Evolutionary conservation across 305 asterid genomes (phyloP).

Genomic region (Euphrasia arctica): DNA sequence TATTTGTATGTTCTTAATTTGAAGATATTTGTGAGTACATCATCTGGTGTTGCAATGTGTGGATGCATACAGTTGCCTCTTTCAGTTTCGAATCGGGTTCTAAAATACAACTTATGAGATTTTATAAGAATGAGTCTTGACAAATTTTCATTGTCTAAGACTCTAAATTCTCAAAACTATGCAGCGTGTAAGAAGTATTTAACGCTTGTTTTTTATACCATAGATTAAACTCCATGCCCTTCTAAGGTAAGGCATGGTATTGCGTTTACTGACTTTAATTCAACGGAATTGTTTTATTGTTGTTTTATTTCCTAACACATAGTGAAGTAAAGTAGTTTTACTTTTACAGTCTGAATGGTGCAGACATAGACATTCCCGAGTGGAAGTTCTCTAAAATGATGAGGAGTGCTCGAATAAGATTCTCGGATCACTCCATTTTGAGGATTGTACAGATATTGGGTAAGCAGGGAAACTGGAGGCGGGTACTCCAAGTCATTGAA

Average conservation of each 20-base stretch:
- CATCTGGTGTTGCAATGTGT: neutral
- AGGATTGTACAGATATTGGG: constrained; percentile 89
- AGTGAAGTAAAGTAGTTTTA: constrained; percentile 55
- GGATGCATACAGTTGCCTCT: constrained; percentile 5
- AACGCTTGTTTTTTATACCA: constrained; percentile 8
- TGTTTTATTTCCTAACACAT: constrained; percentile 23
- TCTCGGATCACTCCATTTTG: constrained; percentile 79
- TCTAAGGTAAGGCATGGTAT: constrained; percentile 19
- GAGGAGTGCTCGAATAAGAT: constrained; percentile 81
- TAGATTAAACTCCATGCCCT: constrained; percentile 10
- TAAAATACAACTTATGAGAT: constrained; percentile 5
- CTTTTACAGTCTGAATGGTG: constrained; percentile 97
- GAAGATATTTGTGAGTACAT: too few relatives aligned
- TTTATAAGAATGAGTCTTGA: constrained; percentile 1
- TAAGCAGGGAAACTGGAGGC: constrained; percentile 84
- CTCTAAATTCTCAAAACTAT: neutral
- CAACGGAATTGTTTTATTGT: constrained; percentile 25
- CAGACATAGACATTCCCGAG: constrained; percentile 93
- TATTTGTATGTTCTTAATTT: neutral
- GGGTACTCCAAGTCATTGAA: constrained; percentile 91
- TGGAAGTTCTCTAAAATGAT: constrained; percentile 92
- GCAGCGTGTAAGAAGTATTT: neutral
- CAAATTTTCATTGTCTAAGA: neutral
- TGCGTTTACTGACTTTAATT: constrained; percentile 22
- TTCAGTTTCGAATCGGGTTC: constrained; percentile 5